Base-by-base conservation (phyloP, 2,329 filamentous ascomycete species). In the Sclerotinia spermophila region DNA sequence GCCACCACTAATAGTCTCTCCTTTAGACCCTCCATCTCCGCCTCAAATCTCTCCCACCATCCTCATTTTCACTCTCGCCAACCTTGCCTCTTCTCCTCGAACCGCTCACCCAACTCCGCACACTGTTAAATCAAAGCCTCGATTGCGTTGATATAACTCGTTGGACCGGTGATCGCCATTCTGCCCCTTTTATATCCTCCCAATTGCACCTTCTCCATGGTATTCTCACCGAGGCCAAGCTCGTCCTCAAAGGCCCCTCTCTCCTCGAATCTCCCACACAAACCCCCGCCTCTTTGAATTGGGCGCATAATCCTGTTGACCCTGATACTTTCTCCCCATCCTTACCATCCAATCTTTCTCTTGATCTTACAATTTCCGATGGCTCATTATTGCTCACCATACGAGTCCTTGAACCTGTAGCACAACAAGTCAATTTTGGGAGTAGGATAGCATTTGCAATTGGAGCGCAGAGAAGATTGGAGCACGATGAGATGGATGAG, bases 101-200 rank as follows among this genome's bases (percentile, higher is more conserved):
- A 24, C 89, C 94, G 71, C 86, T 97, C 67, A 88, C 89, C 30
- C 83, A 86, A 17, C 87, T 96, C 19, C 88, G 93, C 73, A 88
- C 89, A n/a, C 84, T 94, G 55, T 90, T 98, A 75, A 95, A 92
- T 72, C 88, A 93, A 77, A 90, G 92, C 71, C 87, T 97, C 73
- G 93, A 96, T 80, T 88, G 97, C 61, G 89, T 97, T 65, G 88
- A 91, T 76, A 86, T 96, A 24, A 93, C 91, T 59, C 86, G 91
- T 40, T 90, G 89, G 83, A 91, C 91, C 48, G 89, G 90, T 24
- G 87, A 92, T 77, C 89, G 74, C 80, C 87, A 73, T 84, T 86
- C 79, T 55, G 76, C 80, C 55, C 68, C 80, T 35, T 86, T 87
- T 70, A 83, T 89, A 42, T 81, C 85, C 42, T 83, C 84, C 11